phyloP scores from a whole-genome alignment of 1,139 yeast genomes.

The Geotrichum klebahnii region DNA sequence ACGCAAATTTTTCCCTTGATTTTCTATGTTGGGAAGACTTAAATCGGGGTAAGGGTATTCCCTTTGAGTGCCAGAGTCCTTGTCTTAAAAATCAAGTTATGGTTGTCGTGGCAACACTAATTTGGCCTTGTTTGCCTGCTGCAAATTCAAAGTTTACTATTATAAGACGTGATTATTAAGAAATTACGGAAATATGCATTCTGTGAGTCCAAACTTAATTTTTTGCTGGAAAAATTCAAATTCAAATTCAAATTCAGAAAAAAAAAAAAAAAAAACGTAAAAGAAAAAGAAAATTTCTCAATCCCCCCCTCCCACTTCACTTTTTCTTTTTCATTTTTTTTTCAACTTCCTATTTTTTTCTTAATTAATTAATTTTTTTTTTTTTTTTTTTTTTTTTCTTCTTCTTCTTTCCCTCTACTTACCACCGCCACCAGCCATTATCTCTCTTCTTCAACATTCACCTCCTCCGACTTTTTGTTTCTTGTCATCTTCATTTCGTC shows the following conservation, averaged over 20 bases:
- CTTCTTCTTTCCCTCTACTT: background rate
- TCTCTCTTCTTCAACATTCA: background rate
- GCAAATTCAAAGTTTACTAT: no score
- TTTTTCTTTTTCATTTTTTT: background rate
- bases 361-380: background rate
- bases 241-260: background rate
- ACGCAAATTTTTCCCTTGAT: no score
- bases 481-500: background rate
- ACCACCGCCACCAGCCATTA: background rate
- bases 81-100: no score
- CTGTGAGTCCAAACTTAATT: no score
- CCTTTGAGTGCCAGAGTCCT: no score
- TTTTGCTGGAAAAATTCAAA: background rate
- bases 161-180: no score
- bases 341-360: background rate
- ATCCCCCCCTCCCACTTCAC: background rate
- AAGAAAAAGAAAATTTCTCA: conserved; percentile 3
- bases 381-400: background rate
- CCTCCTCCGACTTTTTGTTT: background rate
- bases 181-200: no score
- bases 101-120: no score
- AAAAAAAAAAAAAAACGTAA: conserved; percentile 7
- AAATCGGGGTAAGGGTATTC: no score
- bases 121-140: no score
- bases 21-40: no score